Conservation (phyloP, 75 land plant species). For the Gnetum montanum region DNA sequence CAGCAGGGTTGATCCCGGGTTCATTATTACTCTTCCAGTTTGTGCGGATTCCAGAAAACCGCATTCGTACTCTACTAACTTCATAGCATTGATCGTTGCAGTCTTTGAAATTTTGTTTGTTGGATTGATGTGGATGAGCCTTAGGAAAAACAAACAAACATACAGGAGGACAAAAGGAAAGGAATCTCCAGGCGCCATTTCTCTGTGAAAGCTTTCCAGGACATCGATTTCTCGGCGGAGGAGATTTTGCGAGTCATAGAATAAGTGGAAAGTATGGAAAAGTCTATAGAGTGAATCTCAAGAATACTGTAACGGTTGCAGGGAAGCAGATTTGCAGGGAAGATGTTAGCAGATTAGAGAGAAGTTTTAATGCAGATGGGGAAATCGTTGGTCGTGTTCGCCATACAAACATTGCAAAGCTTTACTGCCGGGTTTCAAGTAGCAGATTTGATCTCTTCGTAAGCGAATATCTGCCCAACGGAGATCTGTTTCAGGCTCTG, state of each 20-base stretch:
- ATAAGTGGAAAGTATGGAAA: constrained; percentile 36
- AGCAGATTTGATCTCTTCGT: constrained; percentile 11
- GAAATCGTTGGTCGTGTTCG: constrained; percentile 26
- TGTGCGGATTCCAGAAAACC: constrained; percentile 3
- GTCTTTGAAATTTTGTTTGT: background rate
- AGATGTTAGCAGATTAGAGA: constrained; percentile 7
- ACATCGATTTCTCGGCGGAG: constrained; percentile 45
- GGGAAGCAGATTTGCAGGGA: constrained; percentile 12
- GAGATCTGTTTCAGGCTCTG: constrained; percentile 16
- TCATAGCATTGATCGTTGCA: background rate
- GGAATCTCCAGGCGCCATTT: constrained; percentile 35
- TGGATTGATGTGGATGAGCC: background rate
- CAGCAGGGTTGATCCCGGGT: background rate
- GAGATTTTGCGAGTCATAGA: constrained; percentile 31
- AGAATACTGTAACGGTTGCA: constrained; percentile 21
- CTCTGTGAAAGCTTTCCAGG: constrained; percentile 58
- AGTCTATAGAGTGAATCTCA: constrained; percentile 16
- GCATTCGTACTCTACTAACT: no score
- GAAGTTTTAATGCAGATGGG: constrained; percentile 15
- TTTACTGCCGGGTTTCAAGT: constrained; percentile 27
- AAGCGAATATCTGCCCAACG: constrained; percentile 30
- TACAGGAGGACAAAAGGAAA: background rate
- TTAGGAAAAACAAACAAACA: constrained; percentile 6
- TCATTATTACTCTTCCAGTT: background rate
- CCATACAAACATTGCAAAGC: constrained; percentile 25